A percentile compares a stretch with the other conserved stretches of the same genome.
Conservation (phyloP, 768 basidiomycete genomes). For the Sporobolomyces phaffii region DNA sequence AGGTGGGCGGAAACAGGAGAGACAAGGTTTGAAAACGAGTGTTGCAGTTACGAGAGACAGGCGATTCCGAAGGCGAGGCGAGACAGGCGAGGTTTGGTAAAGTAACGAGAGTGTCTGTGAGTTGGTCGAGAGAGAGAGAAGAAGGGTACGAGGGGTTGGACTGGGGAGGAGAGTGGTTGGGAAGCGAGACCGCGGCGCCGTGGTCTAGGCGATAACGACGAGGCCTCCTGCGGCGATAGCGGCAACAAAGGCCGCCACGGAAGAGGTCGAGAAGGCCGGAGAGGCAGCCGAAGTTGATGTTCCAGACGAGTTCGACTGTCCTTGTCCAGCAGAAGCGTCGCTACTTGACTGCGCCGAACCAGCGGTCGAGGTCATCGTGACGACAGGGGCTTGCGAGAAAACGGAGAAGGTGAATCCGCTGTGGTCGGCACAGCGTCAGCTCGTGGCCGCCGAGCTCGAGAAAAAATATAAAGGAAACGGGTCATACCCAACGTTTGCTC, state of each 20-base stretch:
- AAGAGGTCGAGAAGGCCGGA: background rate
- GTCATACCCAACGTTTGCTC: background rate
- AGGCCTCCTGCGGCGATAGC: background rate
- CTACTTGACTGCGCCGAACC: background rate
- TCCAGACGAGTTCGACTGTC: background rate
- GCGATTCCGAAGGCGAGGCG: background rate
- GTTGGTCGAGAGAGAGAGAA: background rate
- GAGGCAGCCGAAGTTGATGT: background rate
- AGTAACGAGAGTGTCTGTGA: background rate
- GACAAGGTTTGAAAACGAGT: too few relatives aligned
- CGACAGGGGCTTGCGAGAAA: conserved; percentile 22
- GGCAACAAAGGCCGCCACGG: background rate
- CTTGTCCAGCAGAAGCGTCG: background rate
- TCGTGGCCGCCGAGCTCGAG: too few relatives aligned
- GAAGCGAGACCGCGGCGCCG: background rate
- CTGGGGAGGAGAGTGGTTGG: background rate
- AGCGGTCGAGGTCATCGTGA: conserved; percentile 18
- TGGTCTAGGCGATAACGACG: background rate
- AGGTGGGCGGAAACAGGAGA: too few relatives aligned
- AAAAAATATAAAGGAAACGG: background rate
- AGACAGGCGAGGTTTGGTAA: background rate
- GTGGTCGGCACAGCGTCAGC: too few relatives aligned
- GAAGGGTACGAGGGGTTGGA: background rate
- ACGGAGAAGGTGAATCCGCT: conserved; percentile 27
- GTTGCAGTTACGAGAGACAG: background rate